Evolutionary conservation across 345 rosid genomes (phyloP).

Genomic region (Viola odorata): DNA sequence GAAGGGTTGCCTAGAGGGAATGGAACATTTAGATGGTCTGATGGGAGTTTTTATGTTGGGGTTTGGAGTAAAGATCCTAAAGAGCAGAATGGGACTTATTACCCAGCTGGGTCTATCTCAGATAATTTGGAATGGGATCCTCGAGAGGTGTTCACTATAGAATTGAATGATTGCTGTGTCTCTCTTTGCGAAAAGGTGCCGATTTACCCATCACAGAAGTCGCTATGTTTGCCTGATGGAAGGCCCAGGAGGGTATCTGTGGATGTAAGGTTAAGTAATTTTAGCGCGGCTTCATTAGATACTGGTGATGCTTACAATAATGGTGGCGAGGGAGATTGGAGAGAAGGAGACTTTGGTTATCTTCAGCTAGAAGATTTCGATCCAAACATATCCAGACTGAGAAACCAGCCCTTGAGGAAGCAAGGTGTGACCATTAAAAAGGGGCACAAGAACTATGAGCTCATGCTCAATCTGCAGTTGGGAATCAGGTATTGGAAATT

Average conservation of each 20-base stretch:
- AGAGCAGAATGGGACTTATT: conserved; percentile 75
- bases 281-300: conserved; percentile 28
- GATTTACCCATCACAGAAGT: conserved; percentile 76
- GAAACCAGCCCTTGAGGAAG: conserved; percentile 53
- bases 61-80: conserved; percentile 79
- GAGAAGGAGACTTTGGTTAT: conserved; percentile 39
- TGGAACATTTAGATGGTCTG: conserved; percentile 68
- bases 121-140: conserved; percentile 79
- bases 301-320: conserved; percentile 12
- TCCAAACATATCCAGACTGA: conserved; percentile 33
- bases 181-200: conserved; percentile 55
- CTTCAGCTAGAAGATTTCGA: conserved; percentile 40
- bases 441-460: conserved; percentile 94
- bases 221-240: conserved; percentile 50
- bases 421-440: conserved; percentile 83
- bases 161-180: conserved; percentile 55
- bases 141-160: conserved; percentile 51
- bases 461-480: conserved; percentile 95
- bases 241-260: conserved; percentile 55
- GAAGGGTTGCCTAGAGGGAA: conserved; percentile 82
- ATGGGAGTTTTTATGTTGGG: conserved; percentile 82
- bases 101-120: conserved; percentile 50
- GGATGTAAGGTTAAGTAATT: conserved; percentile 60
- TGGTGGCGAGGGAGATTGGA: conserved; percentile 30
- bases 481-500: conserved; percentile 68